A percentile compares a stretch with the other conserved stretches of the same genome.
These are phyloP conservation scores for Botrytis hyacinthi DNA, from an alignment of 2,329 filamentous ascomycete species.

Conservation along the genomic window DNA sequence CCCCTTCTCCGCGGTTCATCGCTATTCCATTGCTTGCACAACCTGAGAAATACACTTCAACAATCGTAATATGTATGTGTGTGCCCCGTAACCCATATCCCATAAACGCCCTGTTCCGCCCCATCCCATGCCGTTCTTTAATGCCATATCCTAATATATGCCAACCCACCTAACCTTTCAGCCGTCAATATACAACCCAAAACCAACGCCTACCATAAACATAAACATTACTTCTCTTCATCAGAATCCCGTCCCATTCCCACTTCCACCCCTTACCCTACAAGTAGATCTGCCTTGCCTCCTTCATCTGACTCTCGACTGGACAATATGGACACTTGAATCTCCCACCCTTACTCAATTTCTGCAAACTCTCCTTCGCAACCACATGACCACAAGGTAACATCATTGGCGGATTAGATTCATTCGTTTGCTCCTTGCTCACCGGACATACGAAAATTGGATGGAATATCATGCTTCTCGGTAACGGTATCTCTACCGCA, in stretches of 20 bases:
- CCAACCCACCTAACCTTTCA: background rate
- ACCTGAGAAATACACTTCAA: background rate
- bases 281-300: constrained; percentile 52
- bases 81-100: background rate
- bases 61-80: background rate
- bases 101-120: background rate
- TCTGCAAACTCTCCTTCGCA: constrained; percentile 76
- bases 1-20: background rate
- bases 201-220: background rate
- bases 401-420: constrained; percentile 93
- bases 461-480: constrained; percentile 71
- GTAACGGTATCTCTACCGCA: constrained; percentile 69
- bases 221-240: background rate
- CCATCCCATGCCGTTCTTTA: background rate
- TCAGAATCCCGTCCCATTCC: background rate
- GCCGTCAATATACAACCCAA: background rate
- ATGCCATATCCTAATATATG: background rate
- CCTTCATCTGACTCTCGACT: constrained; percentile 71
- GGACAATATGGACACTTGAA: constrained; percentile 99
- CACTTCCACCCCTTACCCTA: constrained; percentile 20
- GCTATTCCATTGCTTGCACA: background rate
- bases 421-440: constrained; percentile 92
- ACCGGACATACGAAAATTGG: constrained; percentile 98
- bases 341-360: constrained; percentile 71
- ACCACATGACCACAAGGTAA: constrained; percentile 94